These are phyloP conservation scores for Fraxinus americana DNA, from an alignment of 257 asterid genomes.

Conservation along the genomic window DNA sequence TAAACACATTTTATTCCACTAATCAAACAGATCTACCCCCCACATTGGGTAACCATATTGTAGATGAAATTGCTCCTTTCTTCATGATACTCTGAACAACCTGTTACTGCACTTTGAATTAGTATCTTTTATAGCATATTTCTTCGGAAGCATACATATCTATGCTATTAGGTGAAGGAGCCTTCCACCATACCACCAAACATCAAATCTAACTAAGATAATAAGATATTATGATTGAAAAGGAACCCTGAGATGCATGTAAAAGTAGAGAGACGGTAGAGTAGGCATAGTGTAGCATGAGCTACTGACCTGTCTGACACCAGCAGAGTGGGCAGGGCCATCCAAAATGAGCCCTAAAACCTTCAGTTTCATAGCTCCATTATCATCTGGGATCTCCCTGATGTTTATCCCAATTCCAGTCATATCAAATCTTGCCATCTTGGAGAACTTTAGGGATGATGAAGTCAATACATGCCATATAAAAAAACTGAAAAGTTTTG, in stretches of 20 bases:
- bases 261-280: background rate
- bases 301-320: constrained; percentile 83
- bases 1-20: background rate
- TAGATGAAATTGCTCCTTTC: background rate
- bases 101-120: constrained; percentile 1
- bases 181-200: background rate
- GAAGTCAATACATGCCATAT: constrained; percentile 65
- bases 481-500: constrained; percentile 64
- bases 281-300: constrained; percentile 15
- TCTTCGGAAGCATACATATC: background rate
- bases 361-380: constrained; percentile 70
- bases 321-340: constrained; percentile 92
- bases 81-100: background rate
- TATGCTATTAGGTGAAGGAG: constrained; percentile 3
- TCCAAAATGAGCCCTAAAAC: constrained; percentile 92
- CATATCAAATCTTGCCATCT: constrained; percentile 98
- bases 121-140: background rate
- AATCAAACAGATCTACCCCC: background rate
- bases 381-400: constrained; percentile 83
- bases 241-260: background rate
- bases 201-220: constrained; percentile 4
- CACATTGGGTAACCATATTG: background rate
- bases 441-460: constrained; percentile 79
- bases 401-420: constrained; percentile 93
- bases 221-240: background rate